These are phyloP conservation scores for Penicillium canariense DNA, from an alignment of 495 filamentous ascomycete species.

Conservation along the genomic window DNA sequence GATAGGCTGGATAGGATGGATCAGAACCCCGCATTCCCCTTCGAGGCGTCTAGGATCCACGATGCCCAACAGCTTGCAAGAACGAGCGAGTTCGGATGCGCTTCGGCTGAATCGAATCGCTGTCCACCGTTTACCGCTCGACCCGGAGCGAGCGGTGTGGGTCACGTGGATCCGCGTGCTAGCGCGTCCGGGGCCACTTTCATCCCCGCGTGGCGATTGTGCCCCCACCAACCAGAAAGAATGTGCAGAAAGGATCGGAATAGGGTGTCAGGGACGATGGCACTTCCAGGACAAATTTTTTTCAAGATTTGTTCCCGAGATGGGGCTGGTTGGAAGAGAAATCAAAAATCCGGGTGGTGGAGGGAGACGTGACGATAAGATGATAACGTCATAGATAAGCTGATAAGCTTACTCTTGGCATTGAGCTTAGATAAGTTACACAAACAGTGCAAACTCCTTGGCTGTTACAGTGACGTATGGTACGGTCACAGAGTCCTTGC, in stretches of 20 bases:
- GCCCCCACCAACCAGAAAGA: not conserved
- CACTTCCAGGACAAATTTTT: not conserved
- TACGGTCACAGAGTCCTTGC: not conserved
- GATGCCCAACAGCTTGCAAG: slow-evolving; percentile 21
- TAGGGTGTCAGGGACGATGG: not conserved
- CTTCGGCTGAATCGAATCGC: slow-evolving; percentile 25
- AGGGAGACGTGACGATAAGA: slow-evolving; percentile 29
- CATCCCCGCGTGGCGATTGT: slow-evolving; percentile 17
- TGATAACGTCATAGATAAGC: slow-evolving; percentile 22
- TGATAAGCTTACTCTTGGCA: slow-evolving; percentile 14
- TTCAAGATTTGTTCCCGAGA: not conserved
- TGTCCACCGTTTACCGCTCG: slow-evolving; percentile 30
- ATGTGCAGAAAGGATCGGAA: not conserved
- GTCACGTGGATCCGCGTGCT: slow-evolving; percentile 30
- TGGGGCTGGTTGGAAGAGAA: not conserved
- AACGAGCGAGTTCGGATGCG: slow-evolving; percentile 26
- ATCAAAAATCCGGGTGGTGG: not conserved
- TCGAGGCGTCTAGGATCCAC: not conserved
- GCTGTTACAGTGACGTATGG: not conserved
- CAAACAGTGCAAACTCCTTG: slow-evolving; percentile 11
- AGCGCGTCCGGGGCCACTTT: slow-evolving; percentile 21
- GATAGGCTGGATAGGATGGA: too few species aligned
- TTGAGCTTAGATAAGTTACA: slow-evolving; percentile 1
- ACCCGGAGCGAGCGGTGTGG: slow-evolving; percentile 27
- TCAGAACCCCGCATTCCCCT: not conserved